Percentiles rank a stretch among this genome's conserved stretches.
Conservation (phyloP, 2,329 filamentous ascomycete genomes). For the Paracoccidioides lutzii region DNA sequence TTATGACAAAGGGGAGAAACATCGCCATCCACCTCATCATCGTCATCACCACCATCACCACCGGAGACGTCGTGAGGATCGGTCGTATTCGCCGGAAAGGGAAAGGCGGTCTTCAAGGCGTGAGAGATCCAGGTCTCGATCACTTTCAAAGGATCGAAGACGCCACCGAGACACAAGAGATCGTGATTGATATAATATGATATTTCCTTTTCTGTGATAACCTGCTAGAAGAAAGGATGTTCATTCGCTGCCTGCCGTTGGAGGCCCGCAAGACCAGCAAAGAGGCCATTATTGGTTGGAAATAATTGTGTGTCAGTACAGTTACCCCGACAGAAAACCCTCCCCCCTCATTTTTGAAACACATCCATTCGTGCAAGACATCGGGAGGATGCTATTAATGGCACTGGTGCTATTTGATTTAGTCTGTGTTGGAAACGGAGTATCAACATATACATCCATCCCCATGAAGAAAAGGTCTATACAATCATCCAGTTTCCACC, state of each 20-base stretch:
- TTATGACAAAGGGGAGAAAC: slow-evolving; percentile 22
- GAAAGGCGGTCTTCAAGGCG: slow-evolving; percentile 17
- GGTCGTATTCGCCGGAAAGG: slow-evolving; percentile 20
- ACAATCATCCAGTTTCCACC: neutral
- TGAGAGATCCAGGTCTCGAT: slow-evolving; percentile 15
- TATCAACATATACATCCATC: neutral
- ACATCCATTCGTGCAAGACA: neutral
- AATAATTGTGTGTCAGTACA: neutral
- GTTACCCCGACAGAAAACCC: neutral
- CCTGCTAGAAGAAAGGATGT: neutral
- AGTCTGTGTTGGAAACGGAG: neutral
- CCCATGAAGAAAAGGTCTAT: neutral
- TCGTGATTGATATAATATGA: slow-evolving; percentile 7
- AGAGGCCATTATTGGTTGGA: neutral
- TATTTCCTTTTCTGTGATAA: neutral
- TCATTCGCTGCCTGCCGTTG: neutral
- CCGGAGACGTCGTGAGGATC: slow-evolving; percentile 18
- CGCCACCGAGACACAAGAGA: slow-evolving; percentile 19
- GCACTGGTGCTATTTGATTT: neutral
- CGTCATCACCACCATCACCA: slow-evolving; percentile 38
- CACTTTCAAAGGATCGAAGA: slow-evolving; percentile 9
- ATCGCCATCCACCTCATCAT: slow-evolving; percentile 29
- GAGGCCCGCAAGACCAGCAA: neutral
- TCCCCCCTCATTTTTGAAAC: neutral
- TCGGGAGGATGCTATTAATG: neutral